Evolutionary conservation across 345 rosid genomes (phyloP).

Genomic region (Dipteronia dyeriana): DNA sequence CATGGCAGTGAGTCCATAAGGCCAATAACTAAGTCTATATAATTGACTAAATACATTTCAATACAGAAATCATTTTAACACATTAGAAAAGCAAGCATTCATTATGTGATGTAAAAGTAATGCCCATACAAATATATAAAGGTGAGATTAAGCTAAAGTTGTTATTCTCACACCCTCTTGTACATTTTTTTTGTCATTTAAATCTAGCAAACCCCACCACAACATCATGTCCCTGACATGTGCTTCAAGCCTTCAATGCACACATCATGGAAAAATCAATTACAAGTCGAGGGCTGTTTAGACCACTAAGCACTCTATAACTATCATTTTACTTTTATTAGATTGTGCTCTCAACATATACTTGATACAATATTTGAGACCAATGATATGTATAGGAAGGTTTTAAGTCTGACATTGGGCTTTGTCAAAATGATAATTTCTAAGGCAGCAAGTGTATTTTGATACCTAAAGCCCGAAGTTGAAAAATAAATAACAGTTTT

Average conservation of each 20-base stretch:
- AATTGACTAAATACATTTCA: background rate
- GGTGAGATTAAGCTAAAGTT: conserved; percentile 6
- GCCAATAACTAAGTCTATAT: background rate
- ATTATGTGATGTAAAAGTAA: background rate
- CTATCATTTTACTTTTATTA: background rate
- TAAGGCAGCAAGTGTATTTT: background rate
- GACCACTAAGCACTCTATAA: background rate
- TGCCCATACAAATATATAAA: background rate
- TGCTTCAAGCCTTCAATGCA: background rate
- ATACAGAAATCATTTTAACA: background rate
- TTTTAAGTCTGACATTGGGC: background rate
- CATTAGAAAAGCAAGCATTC: background rate
- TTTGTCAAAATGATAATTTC: background rate
- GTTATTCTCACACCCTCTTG: background rate
- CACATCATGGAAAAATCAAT: background rate
- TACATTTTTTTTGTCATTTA: background rate
- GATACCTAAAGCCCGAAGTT: background rate
- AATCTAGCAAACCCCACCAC: background rate
- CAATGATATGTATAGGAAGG: background rate
- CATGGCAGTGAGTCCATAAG: background rate
- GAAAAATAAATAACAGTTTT: background rate
- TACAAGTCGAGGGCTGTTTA: background rate
- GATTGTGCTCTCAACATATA: background rate
- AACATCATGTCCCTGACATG: background rate
- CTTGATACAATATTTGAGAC: background rate